Evolutionary conservation across 495 filamentous ascomycete genomes (phyloP).

Genomic region (Lepraria neglecta): DNA sequence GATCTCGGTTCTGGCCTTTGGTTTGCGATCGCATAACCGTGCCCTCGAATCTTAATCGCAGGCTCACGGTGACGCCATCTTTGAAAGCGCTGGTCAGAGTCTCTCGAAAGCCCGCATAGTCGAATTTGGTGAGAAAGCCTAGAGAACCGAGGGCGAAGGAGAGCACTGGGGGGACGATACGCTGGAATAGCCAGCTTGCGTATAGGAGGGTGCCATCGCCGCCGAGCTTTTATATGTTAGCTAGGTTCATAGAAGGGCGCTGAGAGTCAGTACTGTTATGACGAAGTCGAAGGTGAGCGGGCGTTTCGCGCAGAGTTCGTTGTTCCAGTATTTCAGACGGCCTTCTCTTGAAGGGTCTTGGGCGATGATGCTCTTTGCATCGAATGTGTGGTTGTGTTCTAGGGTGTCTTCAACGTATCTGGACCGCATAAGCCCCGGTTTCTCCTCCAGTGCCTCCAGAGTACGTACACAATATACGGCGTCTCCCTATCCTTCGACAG

Average conservation of each 20-base stretch:
- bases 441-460: not conserved
- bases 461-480: conserved; percentile 60
- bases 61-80: conserved; percentile 81
- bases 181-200: conserved; percentile 93
- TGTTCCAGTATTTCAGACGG: conserved; percentile 76
- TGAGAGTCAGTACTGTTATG: conserved; percentile 49
- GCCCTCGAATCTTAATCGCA: conserved; percentile 85
- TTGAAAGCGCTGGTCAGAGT: conserved; percentile 66
- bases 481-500: conserved; percentile 65
- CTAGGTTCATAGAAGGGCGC: not conserved
- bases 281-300: conserved; percentile 93
- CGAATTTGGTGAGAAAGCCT: conserved; percentile 94
- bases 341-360: conserved; percentile 49
- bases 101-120: conserved; percentile 66
- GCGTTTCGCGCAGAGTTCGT: conserved; percentile 63
- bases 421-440: conserved; percentile 2
- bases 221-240: conserved; percentile 51
- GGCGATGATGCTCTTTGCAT: conserved; percentile 54
- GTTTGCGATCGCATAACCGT: conserved; percentile 82
- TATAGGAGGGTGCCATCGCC: conserved; percentile 95
- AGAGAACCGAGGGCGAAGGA: conserved; percentile 88
- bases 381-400: conserved; percentile 61
- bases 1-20: conserved; percentile 46
- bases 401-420: conserved; percentile 70
- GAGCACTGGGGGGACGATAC: conserved; percentile 89